phyloP scores from a whole-genome alignment of 108 stramenopile species.

The Epithemia pelagica region DNA sequence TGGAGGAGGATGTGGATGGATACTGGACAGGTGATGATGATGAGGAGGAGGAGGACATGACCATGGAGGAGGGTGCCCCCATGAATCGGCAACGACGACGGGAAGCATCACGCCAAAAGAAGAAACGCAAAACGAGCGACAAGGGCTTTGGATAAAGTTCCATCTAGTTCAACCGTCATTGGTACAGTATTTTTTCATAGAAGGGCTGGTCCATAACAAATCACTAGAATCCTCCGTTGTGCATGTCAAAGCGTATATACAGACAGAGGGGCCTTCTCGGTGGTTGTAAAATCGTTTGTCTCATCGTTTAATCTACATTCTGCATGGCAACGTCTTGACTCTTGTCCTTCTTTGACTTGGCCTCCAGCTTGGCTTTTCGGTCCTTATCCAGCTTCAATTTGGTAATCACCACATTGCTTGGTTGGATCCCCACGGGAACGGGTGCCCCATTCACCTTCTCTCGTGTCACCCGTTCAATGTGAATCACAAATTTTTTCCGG shows the following conservation, averaged over 20 bases:
- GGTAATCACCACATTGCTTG: constrained; percentile 94
- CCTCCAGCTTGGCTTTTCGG: constrained; percentile 92
- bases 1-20: constrained; percentile 1
- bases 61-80: not conserved
- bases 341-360: constrained; percentile 80
- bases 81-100: constrained; percentile 71
- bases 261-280: too few species aligned
- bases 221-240: too few species aligned
- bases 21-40: not conserved
- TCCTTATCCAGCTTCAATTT: constrained; percentile 99
- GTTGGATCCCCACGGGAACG: constrained; percentile 91
- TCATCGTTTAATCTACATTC: constrained; percentile 86
- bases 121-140: not conserved
- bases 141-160: constrained; percentile 14
- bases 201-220: too few species aligned
- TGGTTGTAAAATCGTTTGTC: not conserved
- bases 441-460: constrained; percentile 95
- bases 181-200: not conserved
- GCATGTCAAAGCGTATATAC: too few species aligned
- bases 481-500: constrained; percentile 97
- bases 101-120: constrained; percentile 16
- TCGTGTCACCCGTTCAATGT: constrained; percentile 95
- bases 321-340: constrained; percentile 83
- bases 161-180: not conserved
- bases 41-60: constrained; percentile 8